These are phyloP conservation scores for Kalmusia sp. DNA, from an alignment of 2,329 filamentous ascomycete species.

Conservation along the genomic window DNA sequence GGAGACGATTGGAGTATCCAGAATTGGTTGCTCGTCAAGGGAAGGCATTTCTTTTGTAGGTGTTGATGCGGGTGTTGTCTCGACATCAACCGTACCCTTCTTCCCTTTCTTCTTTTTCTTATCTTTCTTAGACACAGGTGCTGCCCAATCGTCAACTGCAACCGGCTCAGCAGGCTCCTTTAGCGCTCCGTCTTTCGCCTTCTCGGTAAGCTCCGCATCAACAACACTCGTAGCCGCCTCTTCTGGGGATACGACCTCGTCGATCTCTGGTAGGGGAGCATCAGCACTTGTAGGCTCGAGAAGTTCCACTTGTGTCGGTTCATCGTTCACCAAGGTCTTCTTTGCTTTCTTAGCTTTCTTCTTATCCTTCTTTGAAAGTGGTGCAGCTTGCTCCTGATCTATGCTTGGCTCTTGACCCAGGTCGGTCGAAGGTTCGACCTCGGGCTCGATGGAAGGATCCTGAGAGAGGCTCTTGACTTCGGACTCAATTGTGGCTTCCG, in stretches of 20 bases:
- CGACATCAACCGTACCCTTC: neutral
- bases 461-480: neutral
- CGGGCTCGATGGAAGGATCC: neutral
- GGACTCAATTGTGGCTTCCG: neutral
- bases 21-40: neutral
- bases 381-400: neutral
- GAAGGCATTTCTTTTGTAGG: neutral
- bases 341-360: slow-evolving; percentile 2
- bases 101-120: slow-evolving; percentile 16
- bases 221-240: neutral
- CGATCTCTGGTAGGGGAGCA: neutral
- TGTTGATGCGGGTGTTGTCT: neutral
- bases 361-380: slow-evolving; percentile 5
- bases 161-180: neutral
- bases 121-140: slow-evolving; percentile 16
- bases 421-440: neutral
- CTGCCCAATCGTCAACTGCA: slow-evolving; percentile 10
- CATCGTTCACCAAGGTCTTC: neutral
- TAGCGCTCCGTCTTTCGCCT: neutral
- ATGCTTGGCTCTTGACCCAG: neutral
- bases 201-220: neutral
- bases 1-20: neutral
- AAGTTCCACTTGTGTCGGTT: neutral
- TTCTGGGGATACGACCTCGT: neutral
- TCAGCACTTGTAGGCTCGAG: neutral